Evolutionary conservation across 345 rosid genomes (phyloP).

Genomic region (Abelmoschus esculentus): DNA sequence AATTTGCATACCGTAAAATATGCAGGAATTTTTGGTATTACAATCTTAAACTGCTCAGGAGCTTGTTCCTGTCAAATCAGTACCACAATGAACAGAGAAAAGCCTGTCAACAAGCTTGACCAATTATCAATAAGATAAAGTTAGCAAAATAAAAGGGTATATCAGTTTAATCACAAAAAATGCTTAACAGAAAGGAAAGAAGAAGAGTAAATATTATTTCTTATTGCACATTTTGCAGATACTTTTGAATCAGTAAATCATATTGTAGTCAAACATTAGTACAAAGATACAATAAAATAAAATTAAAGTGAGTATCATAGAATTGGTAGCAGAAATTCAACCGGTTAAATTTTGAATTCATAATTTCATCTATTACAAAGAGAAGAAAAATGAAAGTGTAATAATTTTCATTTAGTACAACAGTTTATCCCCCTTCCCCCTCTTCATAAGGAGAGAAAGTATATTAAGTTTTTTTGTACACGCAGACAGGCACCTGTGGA

Average conservation of each 20-base stretch:
- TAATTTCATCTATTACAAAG: background rate
- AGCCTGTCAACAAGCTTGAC: slow-evolving; percentile 1
- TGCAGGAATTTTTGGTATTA: slow-evolving; percentile 78
- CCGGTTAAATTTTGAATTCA: background rate
- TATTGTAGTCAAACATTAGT: background rate
- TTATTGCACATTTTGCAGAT: background rate
- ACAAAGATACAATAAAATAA: background rate
- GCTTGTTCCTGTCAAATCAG: slow-evolving; percentile 42
- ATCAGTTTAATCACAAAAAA: background rate
- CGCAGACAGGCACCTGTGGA: too few species aligned
- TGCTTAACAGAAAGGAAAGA: background rate
- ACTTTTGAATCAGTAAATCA: background rate
- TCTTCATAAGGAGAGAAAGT: background rate
- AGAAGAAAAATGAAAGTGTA: background rate
- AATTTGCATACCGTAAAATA: slow-evolving; percentile 75
- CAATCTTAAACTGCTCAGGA: slow-evolving; percentile 87
- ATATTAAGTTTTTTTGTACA: background rate
- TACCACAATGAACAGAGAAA: slow-evolving; percentile 2
- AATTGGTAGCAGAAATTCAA: background rate
- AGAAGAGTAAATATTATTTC: background rate
- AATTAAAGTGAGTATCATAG: background rate
- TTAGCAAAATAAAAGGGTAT: background rate
- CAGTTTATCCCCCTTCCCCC: background rate
- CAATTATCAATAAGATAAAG: background rate
- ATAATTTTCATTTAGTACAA: too few species aligned